These are phyloP conservation scores for Saccharomycopsis malanga DNA, from an alignment of 805 yeast genomes.

Conservation along the genomic window DNA sequence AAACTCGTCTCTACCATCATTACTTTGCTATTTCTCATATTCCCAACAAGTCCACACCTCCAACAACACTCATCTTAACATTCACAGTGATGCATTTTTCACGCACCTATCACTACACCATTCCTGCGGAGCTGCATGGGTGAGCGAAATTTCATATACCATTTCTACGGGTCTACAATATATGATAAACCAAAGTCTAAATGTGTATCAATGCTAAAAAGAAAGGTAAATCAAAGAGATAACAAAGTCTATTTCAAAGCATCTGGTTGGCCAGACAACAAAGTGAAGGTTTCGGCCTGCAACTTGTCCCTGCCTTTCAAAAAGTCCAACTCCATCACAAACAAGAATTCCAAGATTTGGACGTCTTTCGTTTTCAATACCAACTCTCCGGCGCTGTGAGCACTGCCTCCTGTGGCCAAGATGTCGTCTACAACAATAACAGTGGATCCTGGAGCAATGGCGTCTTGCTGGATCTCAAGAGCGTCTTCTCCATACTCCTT, in stretches of 20 bases:
- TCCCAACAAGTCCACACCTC: no score
- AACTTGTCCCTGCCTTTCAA: conserved; percentile 88
- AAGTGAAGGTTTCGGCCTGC: conserved; percentile 80
- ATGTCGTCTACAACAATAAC: conserved; percentile 92
- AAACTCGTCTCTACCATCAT: no score
- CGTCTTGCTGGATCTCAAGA: conserved; percentile 80
- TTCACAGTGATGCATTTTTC: no score
- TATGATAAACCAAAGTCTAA: no score
- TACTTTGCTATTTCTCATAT: no score
- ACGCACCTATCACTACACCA: no score
- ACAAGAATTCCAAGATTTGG: conserved; percentile 69
- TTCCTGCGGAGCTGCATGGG: no score
- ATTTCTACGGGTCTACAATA: no score
- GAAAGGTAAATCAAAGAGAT: no score
- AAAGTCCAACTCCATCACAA: conserved; percentile 92
- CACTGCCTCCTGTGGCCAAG: conserved; percentile 97
- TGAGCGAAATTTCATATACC: no score
- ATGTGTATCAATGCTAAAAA: no score
- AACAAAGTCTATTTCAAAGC: conserved; percentile 26
- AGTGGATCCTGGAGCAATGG: conserved; percentile 71
- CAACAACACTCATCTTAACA: no score
- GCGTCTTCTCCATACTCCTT: conserved; percentile 92
- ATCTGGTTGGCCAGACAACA: conserved; percentile 76
- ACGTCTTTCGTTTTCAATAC: conserved; percentile 55
- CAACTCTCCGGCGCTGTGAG: conserved; percentile 86